These are phyloP conservation scores for Aurantiochytrium sp. DNA, from an alignment of 108 stramenopile genomes.

Conservation along the genomic window DNA sequence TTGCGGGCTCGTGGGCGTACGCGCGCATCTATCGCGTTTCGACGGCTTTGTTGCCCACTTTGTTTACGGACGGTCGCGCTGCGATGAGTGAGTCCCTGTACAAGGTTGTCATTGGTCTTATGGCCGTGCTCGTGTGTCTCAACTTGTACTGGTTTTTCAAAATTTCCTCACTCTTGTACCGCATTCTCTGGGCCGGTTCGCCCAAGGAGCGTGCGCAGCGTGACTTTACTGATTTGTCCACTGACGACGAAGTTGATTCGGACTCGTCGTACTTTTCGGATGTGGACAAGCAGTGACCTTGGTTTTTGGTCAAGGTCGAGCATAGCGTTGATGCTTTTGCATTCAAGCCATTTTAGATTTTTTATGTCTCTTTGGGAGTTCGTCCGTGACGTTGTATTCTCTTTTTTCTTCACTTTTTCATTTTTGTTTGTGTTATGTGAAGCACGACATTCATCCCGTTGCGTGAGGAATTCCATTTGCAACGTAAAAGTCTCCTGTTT, in stretches of 20 bases:
- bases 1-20: background rate
- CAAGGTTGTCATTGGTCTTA: background rate
- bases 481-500: no score
- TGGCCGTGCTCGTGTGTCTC: background rate
- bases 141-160: background rate
- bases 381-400: no score
- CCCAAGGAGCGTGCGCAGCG: background rate
- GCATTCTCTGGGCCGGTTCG: background rate
- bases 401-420: no score
- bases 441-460: no score
- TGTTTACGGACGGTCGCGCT: background rate
- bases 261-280: conserved; percentile 13
- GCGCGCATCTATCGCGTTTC: background rate
- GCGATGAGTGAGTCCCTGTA: background rate
- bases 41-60: background rate
- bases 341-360: no score
- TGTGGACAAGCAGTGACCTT: background rate
- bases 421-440: no score
- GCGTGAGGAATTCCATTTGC: no score
- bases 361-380: no score
- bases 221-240: background rate
- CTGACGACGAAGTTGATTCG: background rate
- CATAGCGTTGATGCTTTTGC: no score
- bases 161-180: background rate
- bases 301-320: no score